These are phyloP conservation scores for Solanum acaule DNA, from an alignment of 257 asterid species.

Conservation along the genomic window DNA sequence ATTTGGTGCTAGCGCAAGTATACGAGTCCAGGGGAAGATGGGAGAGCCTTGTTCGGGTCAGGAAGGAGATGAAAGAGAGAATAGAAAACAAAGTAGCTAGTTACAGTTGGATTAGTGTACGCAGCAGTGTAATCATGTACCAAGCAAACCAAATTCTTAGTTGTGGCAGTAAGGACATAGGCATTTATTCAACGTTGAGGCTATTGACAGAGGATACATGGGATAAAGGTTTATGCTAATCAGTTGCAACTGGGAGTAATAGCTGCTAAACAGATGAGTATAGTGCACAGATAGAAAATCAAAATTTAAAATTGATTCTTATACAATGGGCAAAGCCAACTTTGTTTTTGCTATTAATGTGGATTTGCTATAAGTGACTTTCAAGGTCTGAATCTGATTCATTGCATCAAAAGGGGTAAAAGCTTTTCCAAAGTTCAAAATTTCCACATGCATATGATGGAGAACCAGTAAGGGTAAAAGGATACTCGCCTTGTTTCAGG, in stretches of 20 bases:
- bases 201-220: slow-evolving; percentile 23
- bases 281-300: background rate
- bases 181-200: slow-evolving; percentile 21
- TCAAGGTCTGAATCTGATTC: background rate
- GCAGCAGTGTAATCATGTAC: slow-evolving; percentile 17
- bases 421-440: background rate
- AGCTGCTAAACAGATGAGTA: background rate
- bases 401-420: background rate
- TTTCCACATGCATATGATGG: background rate
- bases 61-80: slow-evolving; percentile 30
- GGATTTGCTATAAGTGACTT: background rate
- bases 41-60: slow-evolving; percentile 66
- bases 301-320: background rate
- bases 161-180: slow-evolving; percentile 18
- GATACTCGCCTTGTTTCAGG: background rate
- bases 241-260: background rate
- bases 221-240: slow-evolving; percentile 6
- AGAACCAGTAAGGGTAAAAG: background rate
- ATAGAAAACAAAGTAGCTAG: slow-evolving; percentile 11
- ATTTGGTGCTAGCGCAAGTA: slow-evolving; percentile 34
- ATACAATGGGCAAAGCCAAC: background rate
- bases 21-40: slow-evolving; percentile 50
- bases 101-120: slow-evolving; percentile 43
- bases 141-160: slow-evolving; percentile 27
- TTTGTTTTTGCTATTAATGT: background rate